Base-by-base conservation (phyloP, 2,329 filamentous ascomycete genomes). In the Pseudogymnoascus sp. region DNA sequence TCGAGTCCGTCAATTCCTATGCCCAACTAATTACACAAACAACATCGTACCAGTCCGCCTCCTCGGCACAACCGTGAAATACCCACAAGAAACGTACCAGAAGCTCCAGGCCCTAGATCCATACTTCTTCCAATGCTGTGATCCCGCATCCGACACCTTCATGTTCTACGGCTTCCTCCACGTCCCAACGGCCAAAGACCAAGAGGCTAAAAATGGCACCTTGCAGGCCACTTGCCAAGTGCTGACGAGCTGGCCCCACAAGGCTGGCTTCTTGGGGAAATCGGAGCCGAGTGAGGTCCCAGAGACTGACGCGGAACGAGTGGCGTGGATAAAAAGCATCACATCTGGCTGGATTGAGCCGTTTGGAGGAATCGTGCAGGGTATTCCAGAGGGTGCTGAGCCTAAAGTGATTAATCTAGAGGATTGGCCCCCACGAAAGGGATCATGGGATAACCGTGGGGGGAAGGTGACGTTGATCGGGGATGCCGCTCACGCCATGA, bases 401-500 rank as follows among this genome's bases (percentile, higher is more conserved):
- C 68, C 71, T 3, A 72, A 72, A 15, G 67, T 66, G 1, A 70
- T 79, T 25, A 68, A 68, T 13, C 63, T 77, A 2, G 72, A 75
- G 25, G 73, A 76, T 61, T 75, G 72, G 69, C 73, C 77, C 8
- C 70, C 72, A 0, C 66, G 64, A 13, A 68, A 65, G 4, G 71
- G 68, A 0, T 55, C 61, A n/a, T 71, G 70, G 68, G 61, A 63
- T 15, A 69, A 68, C 25, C 59, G 63, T 5, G 68, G 71, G 31
- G 71, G 74, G 3, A 71, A 74, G 10, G 73, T 75, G 2, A 69
- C 75, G 1, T 60, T 80, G 1, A 69, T 79, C 10, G 79, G 78
- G 0, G 79, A 81, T 67, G 75, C 79, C 0, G 78, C 77, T 0
- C 79, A 80, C 68, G 74, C 77, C 1, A 79, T 79, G 74, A 78